Conservation (phyloP, 495 filamentous ascomycete species). For the Trichocladium uniseriatum region DNA sequence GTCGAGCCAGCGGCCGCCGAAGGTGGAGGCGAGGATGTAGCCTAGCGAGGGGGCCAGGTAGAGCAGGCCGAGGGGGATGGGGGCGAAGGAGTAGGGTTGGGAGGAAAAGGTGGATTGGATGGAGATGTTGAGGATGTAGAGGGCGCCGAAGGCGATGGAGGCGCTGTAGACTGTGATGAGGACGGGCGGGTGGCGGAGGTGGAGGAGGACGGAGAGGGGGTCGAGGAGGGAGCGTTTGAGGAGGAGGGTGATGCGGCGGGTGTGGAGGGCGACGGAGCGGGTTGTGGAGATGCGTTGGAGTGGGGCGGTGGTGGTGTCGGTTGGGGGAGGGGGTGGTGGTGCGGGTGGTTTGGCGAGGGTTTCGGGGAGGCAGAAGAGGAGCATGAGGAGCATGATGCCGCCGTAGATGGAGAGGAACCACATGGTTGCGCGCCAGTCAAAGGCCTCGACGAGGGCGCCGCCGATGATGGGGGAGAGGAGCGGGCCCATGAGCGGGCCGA, state of each 20-base stretch:
- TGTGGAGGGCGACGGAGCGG: constrained; percentile 49
- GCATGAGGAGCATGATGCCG: constrained; percentile 49
- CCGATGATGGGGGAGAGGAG: constrained; percentile 81
- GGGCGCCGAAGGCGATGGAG: constrained; percentile 66
- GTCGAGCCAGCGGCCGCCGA: constrained; percentile 85
- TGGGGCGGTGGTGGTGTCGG: neutral
- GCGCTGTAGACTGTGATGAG: constrained; percentile 73
- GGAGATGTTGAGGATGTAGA: constrained; percentile 84
- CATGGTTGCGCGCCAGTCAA: constrained; percentile 76
- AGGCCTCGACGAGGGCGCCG: constrained; percentile 58
- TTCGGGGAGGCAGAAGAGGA: constrained; percentile 64
- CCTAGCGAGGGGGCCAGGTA: constrained; percentile 78
- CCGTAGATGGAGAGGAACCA: constrained; percentile 83
- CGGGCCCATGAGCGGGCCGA: constrained; percentile 80
- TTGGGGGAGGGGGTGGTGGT: neutral
- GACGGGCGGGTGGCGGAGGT: constrained; percentile 73
- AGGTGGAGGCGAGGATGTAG: constrained; percentile 60
- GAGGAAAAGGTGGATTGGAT: constrained; percentile 66
- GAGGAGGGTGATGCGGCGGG: constrained; percentile 42
- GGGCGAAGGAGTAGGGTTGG: constrained; percentile 64
- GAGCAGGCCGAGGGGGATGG: constrained; percentile 65
- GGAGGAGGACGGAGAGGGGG: constrained; percentile 68
- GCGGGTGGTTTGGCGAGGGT: constrained; percentile 39
- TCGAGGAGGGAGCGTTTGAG: constrained; percentile 66
- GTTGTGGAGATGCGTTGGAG: constrained; percentile 48